Evolutionary conservation across 2,329 filamentous ascomycete species (phyloP).

Genomic region (Penicillium capsulatum): DNA sequence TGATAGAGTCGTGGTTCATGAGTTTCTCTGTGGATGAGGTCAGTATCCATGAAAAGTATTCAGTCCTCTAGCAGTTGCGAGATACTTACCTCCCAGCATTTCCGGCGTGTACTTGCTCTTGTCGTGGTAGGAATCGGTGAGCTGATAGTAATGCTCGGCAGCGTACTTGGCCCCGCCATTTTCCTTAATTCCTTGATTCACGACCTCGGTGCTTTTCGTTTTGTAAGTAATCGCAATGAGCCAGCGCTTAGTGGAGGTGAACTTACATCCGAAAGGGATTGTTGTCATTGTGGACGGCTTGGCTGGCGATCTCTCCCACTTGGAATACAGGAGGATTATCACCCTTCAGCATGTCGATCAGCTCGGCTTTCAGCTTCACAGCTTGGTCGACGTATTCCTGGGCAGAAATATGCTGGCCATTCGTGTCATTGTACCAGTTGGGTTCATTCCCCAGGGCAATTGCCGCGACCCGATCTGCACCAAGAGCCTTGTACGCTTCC

Average conservation of each 20-base stretch:
- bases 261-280: too few species aligned
- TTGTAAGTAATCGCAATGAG: too few species aligned
- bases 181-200: neutral
- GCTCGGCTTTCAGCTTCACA: constrained; percentile 2
- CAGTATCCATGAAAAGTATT: neutral
- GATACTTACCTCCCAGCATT: neutral
- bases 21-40: neutral
- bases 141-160: constrained; percentile 15
- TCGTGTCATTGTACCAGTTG: constrained; percentile 3
- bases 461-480: constrained; percentile 6
- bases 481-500: constrained; percentile 7
- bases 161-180: constrained; percentile 9
- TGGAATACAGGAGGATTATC: constrained; percentile 3
- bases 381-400: constrained; percentile 2
- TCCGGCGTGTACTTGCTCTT: neutral
- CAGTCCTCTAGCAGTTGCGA: neutral
- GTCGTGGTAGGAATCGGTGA: neutral
- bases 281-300: neutral
- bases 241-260: too few species aligned
- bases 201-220: too few species aligned
- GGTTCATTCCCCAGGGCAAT: constrained; percentile 13
- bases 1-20: constrained; percentile 1
- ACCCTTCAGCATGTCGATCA: constrained; percentile 2
- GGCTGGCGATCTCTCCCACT: constrained; percentile 5
- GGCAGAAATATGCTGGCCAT: neutral